phyloP scores from a whole-genome alignment of 306 rosid species.

The Quercus gilva region DNA sequence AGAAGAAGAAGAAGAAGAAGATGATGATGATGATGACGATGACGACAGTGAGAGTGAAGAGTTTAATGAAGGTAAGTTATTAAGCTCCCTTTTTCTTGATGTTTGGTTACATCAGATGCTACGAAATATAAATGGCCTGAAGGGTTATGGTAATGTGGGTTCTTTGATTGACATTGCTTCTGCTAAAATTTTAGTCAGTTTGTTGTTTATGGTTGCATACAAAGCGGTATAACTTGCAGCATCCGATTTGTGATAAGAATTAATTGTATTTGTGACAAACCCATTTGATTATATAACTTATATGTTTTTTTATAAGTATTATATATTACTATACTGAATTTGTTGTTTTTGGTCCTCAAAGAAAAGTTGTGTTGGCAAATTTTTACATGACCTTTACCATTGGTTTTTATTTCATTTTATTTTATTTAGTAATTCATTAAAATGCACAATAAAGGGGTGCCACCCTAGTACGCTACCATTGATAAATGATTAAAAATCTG shows the following conservation, averaged over 20 bases:
- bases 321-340: background rate
- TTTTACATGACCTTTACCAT: background rate
- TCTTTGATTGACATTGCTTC: background rate
- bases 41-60: conserved; percentile 77
- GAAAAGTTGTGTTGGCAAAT: background rate
- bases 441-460: no score
- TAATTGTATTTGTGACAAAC: background rate
- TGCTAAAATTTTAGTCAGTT: background rate
- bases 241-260: background rate
- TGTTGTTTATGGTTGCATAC: background rate
- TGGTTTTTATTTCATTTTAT: background rate
- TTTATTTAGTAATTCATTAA: no score
- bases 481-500: background rate
- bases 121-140: background rate
- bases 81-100: conserved; percentile 5
- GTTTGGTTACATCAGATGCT: conserved; percentile 4
- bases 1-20: conserved; percentile 41
- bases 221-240: background rate
- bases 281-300: background rate
- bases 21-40: conserved; percentile 18
- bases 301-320: background rate
- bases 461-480: no score
- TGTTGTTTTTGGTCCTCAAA: background rate
- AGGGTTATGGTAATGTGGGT: background rate
- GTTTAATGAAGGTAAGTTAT: conserved; percentile 55